Evolutionary conservation across 2,329 filamentous ascomycete genomes (phyloP), one percentile per base, ranked within the genome.

Genomic region (Furcasterigmium furcatum): DNA sequence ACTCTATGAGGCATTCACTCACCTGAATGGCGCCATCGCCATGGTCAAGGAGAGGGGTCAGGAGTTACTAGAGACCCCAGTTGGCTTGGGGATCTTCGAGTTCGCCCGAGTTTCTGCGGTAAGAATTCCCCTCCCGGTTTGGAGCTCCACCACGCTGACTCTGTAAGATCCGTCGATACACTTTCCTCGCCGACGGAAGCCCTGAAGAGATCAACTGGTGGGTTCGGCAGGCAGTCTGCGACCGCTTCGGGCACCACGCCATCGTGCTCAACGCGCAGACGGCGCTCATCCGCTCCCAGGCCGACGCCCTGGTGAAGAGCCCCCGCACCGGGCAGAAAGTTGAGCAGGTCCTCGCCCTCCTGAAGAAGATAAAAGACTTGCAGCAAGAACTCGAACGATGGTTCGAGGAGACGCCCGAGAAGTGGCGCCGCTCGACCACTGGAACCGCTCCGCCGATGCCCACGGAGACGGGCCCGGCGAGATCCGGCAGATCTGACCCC

Each of bases 71-170:
- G 29, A 46, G 3, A 50, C 54, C 1, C 43, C 45, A 1, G 52
- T 55, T 14, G 52, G 54, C 1, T 32, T 57, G 18, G 55, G 53
- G 21, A 57, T 57, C 53, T 57, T 57, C 20, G 52, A 57, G 30
- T 53, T 57, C 3, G 54, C 57, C n/a, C 48, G 55, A 9, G 52
- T 52, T 5, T 48, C 54, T 25, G 50, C 52, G 36, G 55, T 56
- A 52, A 21, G 52, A 46, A 3, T 4, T 4, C 9, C n/a, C 10
- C 9, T 10, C 4, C n/a, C 24, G 8, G 3, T 12, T 4, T 5
- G 16, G n/a, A n/a, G n/a, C n/a, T 41, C 19, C 3, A 20, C 24
- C 6, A 10, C 20, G 9, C 38, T 21, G 13, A 36, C 19, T 16
- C 38, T 10, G 13, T 8, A 10, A 57, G 55, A 42, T 57, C 10